Evolutionary conservation across 768 basidiomycete species (phyloP).

Genomic region (Amanita jacksonii): DNA sequence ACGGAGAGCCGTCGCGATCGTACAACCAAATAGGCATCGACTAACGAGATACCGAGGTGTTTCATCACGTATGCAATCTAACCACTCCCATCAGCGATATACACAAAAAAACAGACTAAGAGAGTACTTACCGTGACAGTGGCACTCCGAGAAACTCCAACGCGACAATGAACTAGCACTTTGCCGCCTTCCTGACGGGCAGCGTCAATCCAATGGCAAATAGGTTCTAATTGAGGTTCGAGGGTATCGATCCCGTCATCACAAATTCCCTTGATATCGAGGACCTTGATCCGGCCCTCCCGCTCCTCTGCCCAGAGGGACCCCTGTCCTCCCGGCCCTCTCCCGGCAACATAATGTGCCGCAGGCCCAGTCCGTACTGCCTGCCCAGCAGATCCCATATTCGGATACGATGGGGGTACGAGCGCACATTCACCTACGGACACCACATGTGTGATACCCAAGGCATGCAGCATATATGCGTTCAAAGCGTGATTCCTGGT

Average conservation of each 20-base stretch:
- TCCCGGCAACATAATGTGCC: conserved; percentile 32
- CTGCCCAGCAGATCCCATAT: conserved; percentile 12
- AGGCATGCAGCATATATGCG: conserved; percentile 88
- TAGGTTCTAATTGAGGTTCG: conserved; percentile 77
- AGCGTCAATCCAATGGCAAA: conserved; percentile 90
- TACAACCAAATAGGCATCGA: conserved; percentile 93
- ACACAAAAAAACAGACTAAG: neutral
- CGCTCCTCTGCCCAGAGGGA: conserved; percentile 84
- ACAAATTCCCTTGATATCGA: conserved; percentile 82
- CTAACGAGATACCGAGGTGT: conserved; percentile 72
- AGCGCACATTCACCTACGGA: conserved; percentile 94
- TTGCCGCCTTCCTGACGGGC: no score
- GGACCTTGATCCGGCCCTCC: conserved; percentile 82
- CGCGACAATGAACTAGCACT: conserved; percentile 95
- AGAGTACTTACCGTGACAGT: conserved; percentile 67
- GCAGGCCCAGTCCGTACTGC: conserved; percentile 13
- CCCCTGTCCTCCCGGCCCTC: conserved; percentile 46
- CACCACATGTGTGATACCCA: conserved; percentile 95
- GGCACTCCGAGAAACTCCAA: conserved; percentile 94
- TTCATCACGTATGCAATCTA: conserved; percentile 98
- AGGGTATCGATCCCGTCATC: conserved; percentile 97
- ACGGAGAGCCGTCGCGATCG: conserved; percentile 82
- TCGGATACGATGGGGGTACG: conserved; percentile 41
- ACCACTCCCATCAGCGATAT: neutral
- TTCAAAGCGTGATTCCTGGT: conserved; percentile 86